Evolutionary conservation across 2,329 filamentous ascomycete species (phyloP).

Genomic region (Laburnicola sp.): DNA sequence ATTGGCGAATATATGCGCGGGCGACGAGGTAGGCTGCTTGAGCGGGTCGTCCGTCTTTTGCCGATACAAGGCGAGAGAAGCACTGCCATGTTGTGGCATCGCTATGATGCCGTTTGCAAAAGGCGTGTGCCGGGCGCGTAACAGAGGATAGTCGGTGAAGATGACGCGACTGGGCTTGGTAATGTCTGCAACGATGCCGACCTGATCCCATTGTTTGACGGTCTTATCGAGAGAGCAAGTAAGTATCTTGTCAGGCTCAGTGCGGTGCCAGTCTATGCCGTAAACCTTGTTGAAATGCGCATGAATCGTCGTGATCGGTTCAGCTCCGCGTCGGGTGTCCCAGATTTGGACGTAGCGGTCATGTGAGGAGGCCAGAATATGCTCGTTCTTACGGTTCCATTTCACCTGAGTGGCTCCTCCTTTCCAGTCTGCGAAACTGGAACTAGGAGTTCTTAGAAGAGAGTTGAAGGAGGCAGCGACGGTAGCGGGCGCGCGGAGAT

Average conservation of each 20-base stretch:
- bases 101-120: conserved; percentile 84
- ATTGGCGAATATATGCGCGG: conserved; percentile 56
- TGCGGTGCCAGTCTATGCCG: conserved; percentile 91
- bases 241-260: conserved; percentile 69
- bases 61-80: conserved; percentile 83
- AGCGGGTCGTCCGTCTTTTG: conserved; percentile 50
- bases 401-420: conserved; percentile 94
- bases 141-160: conserved; percentile 80
- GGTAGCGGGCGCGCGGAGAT: conserved; percentile 72
- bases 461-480: conserved; percentile 59
- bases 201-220: conserved; percentile 92
- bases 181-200: conserved; percentile 55
- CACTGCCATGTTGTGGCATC: conserved; percentile 89
- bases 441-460: conserved; percentile 6
- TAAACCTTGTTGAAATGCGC: conserved; percentile 94
- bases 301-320: conserved; percentile 79
- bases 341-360: conserved; percentile 86
- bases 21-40: conserved; percentile 36
- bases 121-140: conserved; percentile 87
- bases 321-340: conserved; percentile 79
- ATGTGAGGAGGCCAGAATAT: conserved; percentile 87
- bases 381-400: conserved; percentile 84
- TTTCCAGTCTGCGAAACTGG: conserved; percentile 87
- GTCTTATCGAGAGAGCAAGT: conserved; percentile 91
- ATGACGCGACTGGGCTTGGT: conserved; percentile 62